Conservation (phyloP, 805 yeast species). For the Saccharomycopsis sp. region DNA sequence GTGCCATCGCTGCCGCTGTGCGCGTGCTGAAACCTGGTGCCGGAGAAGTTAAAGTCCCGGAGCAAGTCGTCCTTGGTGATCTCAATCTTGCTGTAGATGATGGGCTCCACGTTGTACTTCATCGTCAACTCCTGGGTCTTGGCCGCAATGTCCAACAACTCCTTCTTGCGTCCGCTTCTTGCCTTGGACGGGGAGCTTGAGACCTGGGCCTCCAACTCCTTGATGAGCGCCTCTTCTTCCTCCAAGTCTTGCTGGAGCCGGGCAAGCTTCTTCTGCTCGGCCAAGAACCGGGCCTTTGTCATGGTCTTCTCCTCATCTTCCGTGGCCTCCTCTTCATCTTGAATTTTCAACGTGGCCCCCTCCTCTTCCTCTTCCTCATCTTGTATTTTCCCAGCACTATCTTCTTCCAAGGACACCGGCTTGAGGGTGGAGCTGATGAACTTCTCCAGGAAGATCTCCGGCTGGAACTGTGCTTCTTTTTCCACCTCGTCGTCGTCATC, state of each 20-base stretch:
- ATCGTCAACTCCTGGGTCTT: constrained; percentile 16
- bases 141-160: constrained; percentile 18
- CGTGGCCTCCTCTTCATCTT: constrained; percentile 4
- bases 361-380: not conserved
- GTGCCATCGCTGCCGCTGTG: not conserved
- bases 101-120: constrained; percentile 15
- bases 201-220: constrained; percentile 5
- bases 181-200: not conserved
- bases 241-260: constrained; percentile 11
- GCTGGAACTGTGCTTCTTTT: constrained; percentile 9
- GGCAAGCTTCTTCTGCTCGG: constrained; percentile 9
- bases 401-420: not conserved
- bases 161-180: constrained; percentile 10
- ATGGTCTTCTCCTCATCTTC: constrained; percentile 4
- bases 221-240: constrained; percentile 8
- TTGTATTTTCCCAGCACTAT: too few relatives aligned
- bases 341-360: not conserved
- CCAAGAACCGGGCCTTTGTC: constrained; percentile 7
- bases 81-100: constrained; percentile 12
- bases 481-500: not conserved
- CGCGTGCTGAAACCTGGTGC: constrained; percentile 12
- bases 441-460: constrained; percentile 6
- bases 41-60: constrained; percentile 15
- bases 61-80: constrained; percentile 15
- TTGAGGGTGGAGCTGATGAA: constrained; percentile 2